Conservation (phyloP, 352 stramenopile species). For the Phytophthora crassamura region DNA sequence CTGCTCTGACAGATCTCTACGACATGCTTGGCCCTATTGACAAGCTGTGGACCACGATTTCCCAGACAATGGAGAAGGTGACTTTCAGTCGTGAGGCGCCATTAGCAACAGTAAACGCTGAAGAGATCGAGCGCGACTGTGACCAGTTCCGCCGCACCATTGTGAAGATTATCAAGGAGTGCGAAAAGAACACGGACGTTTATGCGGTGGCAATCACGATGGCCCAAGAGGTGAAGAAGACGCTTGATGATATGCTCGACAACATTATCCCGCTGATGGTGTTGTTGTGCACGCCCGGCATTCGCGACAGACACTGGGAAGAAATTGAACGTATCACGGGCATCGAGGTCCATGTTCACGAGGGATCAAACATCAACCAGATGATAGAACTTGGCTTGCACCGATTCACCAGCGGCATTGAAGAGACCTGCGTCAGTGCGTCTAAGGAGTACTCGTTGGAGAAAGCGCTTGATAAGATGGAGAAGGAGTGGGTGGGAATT, state of each 20-base stretch:
- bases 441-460: slow-evolving; percentile 96
- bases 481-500: slow-evolving; percentile 91
- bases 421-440: slow-evolving; percentile 93
- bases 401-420: slow-evolving; percentile 88
- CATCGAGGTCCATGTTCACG: slow-evolving; percentile 89
- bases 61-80: slow-evolving; percentile 80
- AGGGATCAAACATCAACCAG: slow-evolving; percentile 91
- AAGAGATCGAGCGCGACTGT: slow-evolving; percentile 86
- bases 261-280: slow-evolving; percentile 93
- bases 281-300: slow-evolving; percentile 92
- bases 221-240: slow-evolving; percentile 84
- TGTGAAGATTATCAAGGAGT: slow-evolving; percentile 92
- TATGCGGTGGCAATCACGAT: slow-evolving; percentile 83
- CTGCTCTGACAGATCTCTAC: slow-evolving; percentile 70
- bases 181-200: slow-evolving; percentile 89
- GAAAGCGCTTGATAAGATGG: slow-evolving; percentile 94
- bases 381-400: slow-evolving; percentile 91
- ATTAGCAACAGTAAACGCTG: slow-evolving; percentile 77
- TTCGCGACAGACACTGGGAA: slow-evolving; percentile 93
- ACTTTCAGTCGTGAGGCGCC: slow-evolving; percentile 72
- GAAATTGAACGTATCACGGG: slow-evolving; percentile 90
- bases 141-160: slow-evolving; percentile 91
- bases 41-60: slow-evolving; percentile 86
- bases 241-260: slow-evolving; percentile 86
- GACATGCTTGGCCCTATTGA: slow-evolving; percentile 89